A percentile compares a stretch with the other conserved stretches of the same genome.
phyloP scores from a whole-genome alignment of 768 basidiomycete species.

The Hemileccinum impolitum region DNA sequence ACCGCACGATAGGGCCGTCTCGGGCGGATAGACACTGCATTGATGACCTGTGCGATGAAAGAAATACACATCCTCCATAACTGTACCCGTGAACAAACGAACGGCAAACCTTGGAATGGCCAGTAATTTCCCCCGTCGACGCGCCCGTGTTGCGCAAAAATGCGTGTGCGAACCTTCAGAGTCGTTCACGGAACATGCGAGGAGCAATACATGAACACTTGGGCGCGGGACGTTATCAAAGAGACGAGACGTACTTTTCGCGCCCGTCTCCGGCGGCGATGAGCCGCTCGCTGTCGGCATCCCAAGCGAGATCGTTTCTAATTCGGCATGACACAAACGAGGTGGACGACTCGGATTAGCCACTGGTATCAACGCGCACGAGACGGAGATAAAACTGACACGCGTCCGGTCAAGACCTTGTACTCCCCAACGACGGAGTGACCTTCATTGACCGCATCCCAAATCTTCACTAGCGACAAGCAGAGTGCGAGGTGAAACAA shows the following conservation, averaged over 20 bases:
- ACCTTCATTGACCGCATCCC: slow-evolving; percentile 89
- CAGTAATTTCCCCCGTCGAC: slow-evolving; percentile 83
- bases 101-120: slow-evolving; percentile 74
- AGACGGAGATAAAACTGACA: slow-evolving; percentile 42
- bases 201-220: not conserved
- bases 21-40: slow-evolving; percentile 82
- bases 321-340: not conserved
- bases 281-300: slow-evolving; percentile 94
- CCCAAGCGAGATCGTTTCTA: slow-evolving; percentile 95
- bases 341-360: not conserved
- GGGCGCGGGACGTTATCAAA: not conserved
- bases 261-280: slow-evolving; percentile 91
- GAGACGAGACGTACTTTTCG: slow-evolving; percentile 57
- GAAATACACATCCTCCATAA: not conserved
- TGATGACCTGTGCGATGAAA: slow-evolving; percentile 55
- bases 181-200: not conserved
- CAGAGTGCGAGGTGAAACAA: not conserved
- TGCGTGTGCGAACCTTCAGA: slow-evolving; percentile 69
- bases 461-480: slow-evolving; percentile 66
- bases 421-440: slow-evolving; percentile 81
- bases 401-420: slow-evolving; percentile 64
- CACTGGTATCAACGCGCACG: not conserved
- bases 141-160: slow-evolving; percentile 84
- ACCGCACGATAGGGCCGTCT: slow-evolving; percentile 90
- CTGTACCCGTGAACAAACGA: not conserved